Evolutionary conservation across 352 stramenopile genomes (phyloP).

Genomic region (Globisporangium acanthophoron): DNA sequence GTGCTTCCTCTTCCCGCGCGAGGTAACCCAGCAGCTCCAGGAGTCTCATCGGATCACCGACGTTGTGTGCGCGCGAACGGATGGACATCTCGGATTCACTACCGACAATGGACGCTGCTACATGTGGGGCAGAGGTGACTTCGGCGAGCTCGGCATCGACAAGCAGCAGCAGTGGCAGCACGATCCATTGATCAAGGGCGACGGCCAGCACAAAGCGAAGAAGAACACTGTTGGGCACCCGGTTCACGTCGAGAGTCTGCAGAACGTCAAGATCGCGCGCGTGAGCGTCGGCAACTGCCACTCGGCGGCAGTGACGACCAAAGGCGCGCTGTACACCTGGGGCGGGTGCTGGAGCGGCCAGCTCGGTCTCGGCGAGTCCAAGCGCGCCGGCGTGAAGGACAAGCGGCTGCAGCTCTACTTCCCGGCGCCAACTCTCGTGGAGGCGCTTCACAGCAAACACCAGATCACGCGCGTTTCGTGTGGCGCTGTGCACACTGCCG

Average conservation of each 20-base stretch:
- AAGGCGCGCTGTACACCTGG: constrained; percentile 54
- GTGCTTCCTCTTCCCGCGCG: constrained; percentile 45
- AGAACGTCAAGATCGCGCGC: constrained; percentile 13
- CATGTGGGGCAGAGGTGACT: constrained; percentile 54
- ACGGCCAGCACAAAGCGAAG: background rate
- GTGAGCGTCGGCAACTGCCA: constrained; percentile 68
- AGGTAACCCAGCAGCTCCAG: constrained; percentile 25
- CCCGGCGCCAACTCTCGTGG: constrained; percentile 54
- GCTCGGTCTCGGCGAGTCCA: constrained; percentile 51
- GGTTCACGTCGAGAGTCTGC: constrained; percentile 2
- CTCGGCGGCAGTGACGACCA: constrained; percentile 38
- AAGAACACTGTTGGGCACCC: background rate
- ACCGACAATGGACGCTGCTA: constrained; percentile 35
- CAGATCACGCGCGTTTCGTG: constrained; percentile 78
- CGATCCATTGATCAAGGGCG: background rate
- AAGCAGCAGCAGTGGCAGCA: background rate
- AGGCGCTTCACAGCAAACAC: constrained; percentile 28
- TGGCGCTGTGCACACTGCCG: constrained; percentile 80
- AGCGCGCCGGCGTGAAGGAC: constrained; percentile 47
- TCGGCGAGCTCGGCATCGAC: constrained; percentile 48
- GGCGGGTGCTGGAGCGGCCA: constrained; percentile 68
- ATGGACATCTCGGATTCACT: constrained; percentile 43
- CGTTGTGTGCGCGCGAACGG: constrained; percentile 37
- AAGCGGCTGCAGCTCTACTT: constrained; percentile 51
- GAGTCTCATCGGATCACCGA: constrained; percentile 13